Evolutionary conservation across 2,329 filamentous ascomycete species (phyloP), one percentile per base, ranked within the genome.

Genomic region (Colletotrichum sansevieriae): DNA sequence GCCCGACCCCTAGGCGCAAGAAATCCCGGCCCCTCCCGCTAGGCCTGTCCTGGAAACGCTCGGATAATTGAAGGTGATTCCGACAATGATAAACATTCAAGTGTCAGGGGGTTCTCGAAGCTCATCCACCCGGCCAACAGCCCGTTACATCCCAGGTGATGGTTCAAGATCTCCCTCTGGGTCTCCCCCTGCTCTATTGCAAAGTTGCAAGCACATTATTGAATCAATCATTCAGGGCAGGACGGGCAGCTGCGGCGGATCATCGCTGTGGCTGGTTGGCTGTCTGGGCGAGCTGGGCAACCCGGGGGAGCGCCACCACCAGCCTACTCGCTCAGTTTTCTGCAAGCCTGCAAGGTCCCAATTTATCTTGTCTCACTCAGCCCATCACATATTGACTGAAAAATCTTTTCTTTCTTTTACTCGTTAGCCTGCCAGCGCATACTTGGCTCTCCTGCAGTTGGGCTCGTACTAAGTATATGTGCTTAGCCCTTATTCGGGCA

Each of bases 391-490:
- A 47, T 59, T 68, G 47, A n/a, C 39, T 22, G 35, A 59, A 46
- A 46, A 64, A 2, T 43, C 13, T 44, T n/a, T n/a, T 43, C 41
- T 60, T 55, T 13, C 55, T 60, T 65, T 43, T 65, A 22, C 20
- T 57, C 22, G 54, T 49, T 59, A 68, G 65, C 62, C 54, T 65
- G 65, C 54, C 65, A 68, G 59, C 65, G 35, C 63, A 68, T 41
- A 65, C 41, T 20, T 54, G 12, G 47, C 37, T 46, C 10, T 52
- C 47, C 47, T 60, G 62, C 65, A 49, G 62, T 47, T 47, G 52
- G 46, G 41, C 54, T 68, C 29, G 65, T 58, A 59, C 49, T 20
- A 35, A 54, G 39, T 54, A 39, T 65, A 59, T 46, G 11, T 46
- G 62, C 41, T 29, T 62, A 41, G 65, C 62, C 47, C 49, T 47